Conservation (phyloP, 139 green algal genomes). For the Closterium sp. region DNA sequence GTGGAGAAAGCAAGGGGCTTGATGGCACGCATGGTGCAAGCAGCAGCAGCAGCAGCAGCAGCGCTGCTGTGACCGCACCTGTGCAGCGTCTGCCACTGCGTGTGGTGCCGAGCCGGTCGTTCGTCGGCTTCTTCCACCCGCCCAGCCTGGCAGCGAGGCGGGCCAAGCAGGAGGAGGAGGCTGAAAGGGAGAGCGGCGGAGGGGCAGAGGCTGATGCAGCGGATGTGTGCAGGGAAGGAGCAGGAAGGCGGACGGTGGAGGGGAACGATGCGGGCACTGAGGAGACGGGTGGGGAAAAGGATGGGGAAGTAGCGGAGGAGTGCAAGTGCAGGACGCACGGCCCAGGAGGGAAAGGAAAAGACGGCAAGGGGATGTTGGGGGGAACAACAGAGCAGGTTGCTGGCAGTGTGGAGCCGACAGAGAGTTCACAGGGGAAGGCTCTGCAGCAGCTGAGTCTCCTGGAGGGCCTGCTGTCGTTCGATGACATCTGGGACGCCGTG, state of each 20-base stretch:
- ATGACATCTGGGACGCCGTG: conserved; percentile 47
- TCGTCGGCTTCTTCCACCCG: conserved; percentile 46
- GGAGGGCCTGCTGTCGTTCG: conserved; percentile 40
- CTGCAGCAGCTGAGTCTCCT: conserved; percentile 5
- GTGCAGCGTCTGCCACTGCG: background rate
- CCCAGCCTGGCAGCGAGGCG: background rate
- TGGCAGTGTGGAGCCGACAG: too few species aligned
- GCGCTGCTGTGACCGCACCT: background rate
- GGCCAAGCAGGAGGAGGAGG: too few species aligned
- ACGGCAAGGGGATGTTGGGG: too few species aligned
- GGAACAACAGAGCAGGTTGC: too few species aligned
- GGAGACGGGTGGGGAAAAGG: too few species aligned
- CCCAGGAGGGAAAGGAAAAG: too few species aligned
- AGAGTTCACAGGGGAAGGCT: too few species aligned
- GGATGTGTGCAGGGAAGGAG: too few species aligned
- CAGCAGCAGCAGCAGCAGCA: background rate
- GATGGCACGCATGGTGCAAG: background rate
- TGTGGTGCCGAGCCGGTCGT: conserved; percentile 17
- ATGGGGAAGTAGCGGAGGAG: too few species aligned
- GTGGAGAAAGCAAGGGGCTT: background rate
- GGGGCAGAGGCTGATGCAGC: background rate
- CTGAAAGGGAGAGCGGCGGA: background rate
- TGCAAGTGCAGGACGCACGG: too few species aligned
- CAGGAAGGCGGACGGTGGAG: too few species aligned
- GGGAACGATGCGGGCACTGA: too few species aligned